Base-by-base conservation (phyloP, 164 flowering plant species). In the Annona cherimola region DNA sequence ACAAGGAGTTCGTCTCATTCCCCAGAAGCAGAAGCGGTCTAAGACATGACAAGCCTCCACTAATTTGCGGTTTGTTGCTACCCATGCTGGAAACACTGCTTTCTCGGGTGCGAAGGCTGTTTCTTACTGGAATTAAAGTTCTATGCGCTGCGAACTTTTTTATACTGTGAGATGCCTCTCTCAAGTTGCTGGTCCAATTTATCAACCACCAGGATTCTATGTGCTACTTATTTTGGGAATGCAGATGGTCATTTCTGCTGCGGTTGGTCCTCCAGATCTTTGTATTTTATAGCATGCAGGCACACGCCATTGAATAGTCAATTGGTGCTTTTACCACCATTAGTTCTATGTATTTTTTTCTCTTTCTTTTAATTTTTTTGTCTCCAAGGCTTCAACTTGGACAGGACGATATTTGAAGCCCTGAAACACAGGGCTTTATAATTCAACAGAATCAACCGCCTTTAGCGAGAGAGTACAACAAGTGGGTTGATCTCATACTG, bases 1-100 rank as follows among this genome's bases (percentile, higher is more conserved):
- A 79, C 97, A 96, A 74, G 84, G 90, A 39, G 79, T 96, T 73
- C 96, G 98, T 5, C 89, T 96, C 76, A 83, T 91, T 73, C 81
- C 96, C 67, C 91, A 87, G 73, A 95, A 89, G 81, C 90, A 84
- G 67, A 91, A 87, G 82, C 82, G 86, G 59, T 70, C 84, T 16
- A 82, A 71, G 73, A 40, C 79, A 5, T 87, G 84, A 73, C 59
- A 69, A 50, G 46, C 19, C 42, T 26, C 42, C 42, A 19, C 62
- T 69, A 44, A 3, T 68, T 57, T 50, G 45, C 64, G 60, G 66
- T 19, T 16, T 69, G 62, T 2, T 66, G 35, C 35, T 1, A 45
- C 1, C 35, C 35, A 26, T 20, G 11, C 57, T 20, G 64, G 57
- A 45, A 67, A 64, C 35, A 40, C 61, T 42, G 41, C 45, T 71